Percentiles rank a stretch among this genome's conserved stretches.
Evolutionary conservation across 2,329 filamentous ascomycete genomes (phyloP).

Genomic region (Alternaria ethzedia): DNA sequence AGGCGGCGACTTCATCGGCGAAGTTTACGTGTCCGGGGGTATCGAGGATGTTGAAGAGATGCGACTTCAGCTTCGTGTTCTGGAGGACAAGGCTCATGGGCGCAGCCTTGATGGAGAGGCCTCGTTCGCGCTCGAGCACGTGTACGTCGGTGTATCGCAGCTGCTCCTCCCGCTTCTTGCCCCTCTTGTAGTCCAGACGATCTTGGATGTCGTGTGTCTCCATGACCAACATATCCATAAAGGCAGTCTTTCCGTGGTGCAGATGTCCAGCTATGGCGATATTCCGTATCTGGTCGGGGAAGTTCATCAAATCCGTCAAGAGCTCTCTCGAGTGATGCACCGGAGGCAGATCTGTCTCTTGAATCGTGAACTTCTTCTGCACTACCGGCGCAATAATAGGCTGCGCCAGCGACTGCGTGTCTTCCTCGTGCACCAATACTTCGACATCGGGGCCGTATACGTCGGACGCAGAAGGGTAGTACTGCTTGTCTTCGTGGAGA

Average conservation of each 20-base stretch:
- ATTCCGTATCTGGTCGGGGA: conserved; percentile 92
- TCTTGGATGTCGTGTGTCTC: conserved; percentile 90
- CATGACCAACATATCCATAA: conserved; percentile 97
- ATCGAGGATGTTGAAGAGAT: conserved; percentile 92
- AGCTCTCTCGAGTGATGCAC: conserved; percentile 89
- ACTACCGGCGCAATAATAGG: conserved; percentile 93
- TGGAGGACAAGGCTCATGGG: conserved; percentile 94
- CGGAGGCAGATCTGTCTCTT: conserved; percentile 87
- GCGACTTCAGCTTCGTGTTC: conserved; percentile 89
- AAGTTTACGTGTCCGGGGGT: conserved; percentile 99
- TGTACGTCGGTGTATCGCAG: conserved; percentile 94
- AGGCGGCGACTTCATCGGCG: conserved; percentile 92
- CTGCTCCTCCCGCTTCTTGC: conserved; percentile 84
- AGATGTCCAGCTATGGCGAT: conserved; percentile 90
- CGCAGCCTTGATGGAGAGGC: conserved; percentile 87
- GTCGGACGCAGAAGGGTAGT: conserved; percentile 97
- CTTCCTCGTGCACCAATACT: conserved; percentile 94
- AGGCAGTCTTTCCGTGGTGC: conserved; percentile 96
- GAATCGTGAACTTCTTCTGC: conserved; percentile 93
- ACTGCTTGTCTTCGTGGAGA: conserved; percentile 98
- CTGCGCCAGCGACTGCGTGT: conserved; percentile 88
- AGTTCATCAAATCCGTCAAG: conserved; percentile 96
- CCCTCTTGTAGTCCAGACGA: conserved; percentile 78
- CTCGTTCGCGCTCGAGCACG: conserved; percentile 84
- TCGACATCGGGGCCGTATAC: conserved; percentile 95